Evolutionary conservation across 352 stramenopile genomes (phyloP).

Genomic region (Phytophthora tentaculata): DNA sequence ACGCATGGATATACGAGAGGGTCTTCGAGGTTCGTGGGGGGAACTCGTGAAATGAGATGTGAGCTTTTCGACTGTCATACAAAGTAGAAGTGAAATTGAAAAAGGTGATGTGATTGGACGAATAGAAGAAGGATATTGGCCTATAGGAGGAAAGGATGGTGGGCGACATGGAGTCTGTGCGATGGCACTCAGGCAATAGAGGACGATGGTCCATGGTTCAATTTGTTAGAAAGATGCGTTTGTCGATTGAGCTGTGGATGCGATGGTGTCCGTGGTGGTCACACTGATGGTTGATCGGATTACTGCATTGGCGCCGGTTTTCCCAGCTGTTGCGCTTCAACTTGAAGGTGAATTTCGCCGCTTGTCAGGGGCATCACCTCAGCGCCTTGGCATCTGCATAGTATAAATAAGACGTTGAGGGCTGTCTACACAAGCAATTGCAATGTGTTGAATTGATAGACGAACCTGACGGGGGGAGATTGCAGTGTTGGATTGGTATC

Average conservation of each 20-base stretch:
- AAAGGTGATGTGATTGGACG: constrained; percentile 9
- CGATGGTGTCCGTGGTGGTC: too few relatives aligned
- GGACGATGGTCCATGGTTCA: too few relatives aligned
- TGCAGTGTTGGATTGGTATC: constrained; percentile 40
- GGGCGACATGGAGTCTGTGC: constrained; percentile 9
- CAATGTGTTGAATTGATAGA: background rate
- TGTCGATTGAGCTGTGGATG: too few relatives aligned
- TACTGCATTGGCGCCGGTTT: constrained; percentile 29
- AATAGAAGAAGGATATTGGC: constrained; percentile 7
- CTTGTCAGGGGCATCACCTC: constrained; percentile 65
- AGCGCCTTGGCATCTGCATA: constrained; percentile 45
- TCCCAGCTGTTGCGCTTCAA: constrained; percentile 56
- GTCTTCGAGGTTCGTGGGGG: background rate
- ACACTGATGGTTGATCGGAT: background rate
- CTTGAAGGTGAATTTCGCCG: constrained; percentile 73
- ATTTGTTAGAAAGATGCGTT: constrained; percentile 6
- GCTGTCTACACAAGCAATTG: background rate
- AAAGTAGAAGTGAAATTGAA: constrained; percentile 15
- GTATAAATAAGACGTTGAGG: background rate
- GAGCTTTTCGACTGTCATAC: constrained; percentile 19
- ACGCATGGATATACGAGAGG: constrained; percentile 25
- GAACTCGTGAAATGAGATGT: constrained; percentile 24
- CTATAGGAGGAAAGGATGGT: constrained; percentile 14
- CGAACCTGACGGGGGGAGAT: constrained; percentile 14
- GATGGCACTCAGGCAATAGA: too few relatives aligned